Percentiles rank a stretch among this genome's conserved stretches.
Evolutionary conservation across 306 rosid species (phyloP).

Genomic region (Lathyrus tuberosus): DNA sequence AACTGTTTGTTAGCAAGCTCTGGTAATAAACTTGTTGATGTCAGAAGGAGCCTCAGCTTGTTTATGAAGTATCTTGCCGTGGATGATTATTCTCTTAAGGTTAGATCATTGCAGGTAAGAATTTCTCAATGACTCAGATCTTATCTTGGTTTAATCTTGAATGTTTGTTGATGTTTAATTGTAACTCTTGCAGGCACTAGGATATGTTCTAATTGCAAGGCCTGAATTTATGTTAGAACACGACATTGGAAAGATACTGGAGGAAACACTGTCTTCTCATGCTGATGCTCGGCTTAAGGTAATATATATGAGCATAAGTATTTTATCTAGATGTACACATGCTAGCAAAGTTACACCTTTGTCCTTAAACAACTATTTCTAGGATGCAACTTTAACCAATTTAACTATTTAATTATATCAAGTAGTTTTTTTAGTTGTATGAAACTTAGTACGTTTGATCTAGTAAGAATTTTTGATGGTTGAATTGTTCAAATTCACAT

Average conservation of each 20-base stretch:
- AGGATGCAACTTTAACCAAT: neutral
- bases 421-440: neutral
- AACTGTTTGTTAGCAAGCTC: conserved; percentile 62
- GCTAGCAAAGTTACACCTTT: neutral
- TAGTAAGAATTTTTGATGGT: neutral
- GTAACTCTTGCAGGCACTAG: conserved; percentile 78
- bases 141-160: conserved; percentile 34
- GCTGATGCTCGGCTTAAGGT: conserved; percentile 89
- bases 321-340: neutral
- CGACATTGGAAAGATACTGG: conserved; percentile 81
- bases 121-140: conserved; percentile 13
- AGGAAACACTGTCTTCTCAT: conserved; percentile 52
- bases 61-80: conserved; percentile 66
- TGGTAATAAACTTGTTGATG: conserved; percentile 54
- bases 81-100: conserved; percentile 75
- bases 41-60: conserved; percentile 62
- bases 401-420: neutral
- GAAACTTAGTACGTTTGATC: neutral
- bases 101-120: conserved; percentile 86
- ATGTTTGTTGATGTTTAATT: conserved; percentile 42
- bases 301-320: conserved; percentile 26
- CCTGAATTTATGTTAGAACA: conserved; percentile 92
- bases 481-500: conserved; percentile 6
- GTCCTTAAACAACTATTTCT: neutral
- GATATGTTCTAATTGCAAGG: conserved; percentile 87